Conservation (phyloP, 2,329 filamentous ascomycete species). For the Laburnicola sp. region DNA sequence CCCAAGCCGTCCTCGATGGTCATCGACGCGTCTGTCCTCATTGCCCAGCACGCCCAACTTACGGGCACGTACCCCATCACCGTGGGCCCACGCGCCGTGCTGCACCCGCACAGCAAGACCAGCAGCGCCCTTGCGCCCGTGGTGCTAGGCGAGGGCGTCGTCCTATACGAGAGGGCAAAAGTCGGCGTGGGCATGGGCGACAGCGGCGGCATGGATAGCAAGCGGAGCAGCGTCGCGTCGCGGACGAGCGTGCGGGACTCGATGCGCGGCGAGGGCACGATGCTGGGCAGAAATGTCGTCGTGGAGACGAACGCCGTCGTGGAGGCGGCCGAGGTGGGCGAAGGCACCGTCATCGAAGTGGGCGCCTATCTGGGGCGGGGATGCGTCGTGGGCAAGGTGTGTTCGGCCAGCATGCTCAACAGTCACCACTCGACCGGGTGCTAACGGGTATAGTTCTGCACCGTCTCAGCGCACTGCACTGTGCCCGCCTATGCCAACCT, state of each 20-base stretch:
- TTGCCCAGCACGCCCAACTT: conserved; percentile 53
- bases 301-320: conserved; percentile 51
- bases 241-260: conserved; percentile 19
- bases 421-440: not conserved
- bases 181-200: conserved; percentile 43
- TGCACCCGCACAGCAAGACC: conserved; percentile 77
- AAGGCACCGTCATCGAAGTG: conserved; percentile 41
- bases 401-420: not conserved
- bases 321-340: conserved; percentile 43
- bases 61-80: conserved; percentile 78
- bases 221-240: conserved; percentile 14
- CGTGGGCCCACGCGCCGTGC: conserved; percentile 73
- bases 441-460: conserved; percentile 46
- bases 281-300: conserved; percentile 48
- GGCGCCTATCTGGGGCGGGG: conserved; percentile 40
- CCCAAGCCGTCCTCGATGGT: conserved; percentile 43
- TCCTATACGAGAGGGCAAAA: conserved; percentile 69
- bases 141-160: conserved; percentile 58
- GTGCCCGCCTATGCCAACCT: conserved; percentile 45
- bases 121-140: conserved; percentile 49
- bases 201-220: conserved; percentile 14
- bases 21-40: conserved; percentile 53
- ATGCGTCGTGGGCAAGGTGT: conserved; percentile 48
- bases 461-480: conserved; percentile 44
- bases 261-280: conserved; percentile 35